These are phyloP conservation scores for Arthrobotrys pseudoclavata DNA, from an alignment of 2,329 filamentous ascomycete genomes.

Conservation along the genomic window DNA sequence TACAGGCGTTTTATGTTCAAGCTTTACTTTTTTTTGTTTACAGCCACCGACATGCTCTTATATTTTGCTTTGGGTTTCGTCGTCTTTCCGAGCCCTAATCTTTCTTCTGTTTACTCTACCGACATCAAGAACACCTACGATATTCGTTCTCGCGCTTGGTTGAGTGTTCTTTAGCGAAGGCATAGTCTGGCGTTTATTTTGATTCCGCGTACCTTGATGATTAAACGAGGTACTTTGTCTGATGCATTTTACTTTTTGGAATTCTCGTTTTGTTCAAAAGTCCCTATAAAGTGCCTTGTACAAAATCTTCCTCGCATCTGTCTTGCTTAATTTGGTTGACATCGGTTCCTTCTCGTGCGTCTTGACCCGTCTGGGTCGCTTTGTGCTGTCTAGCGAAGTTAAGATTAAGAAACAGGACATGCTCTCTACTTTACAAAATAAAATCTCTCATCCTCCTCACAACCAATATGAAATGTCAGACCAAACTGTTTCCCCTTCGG, in stretches of 20 bases:
- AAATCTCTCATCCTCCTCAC: conserved; percentile 52
- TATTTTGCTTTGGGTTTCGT: not conserved
- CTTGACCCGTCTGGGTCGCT: not conserved
- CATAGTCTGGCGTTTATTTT: conserved; percentile 35
- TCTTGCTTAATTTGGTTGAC: no score
- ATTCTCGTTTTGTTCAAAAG: not conserved
- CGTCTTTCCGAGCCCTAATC: not conserved
- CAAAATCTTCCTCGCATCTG: not conserved
- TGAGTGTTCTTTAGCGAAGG: conserved; percentile 41
- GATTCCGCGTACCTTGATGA: conserved; percentile 15
- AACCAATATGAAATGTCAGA: conserved; percentile 39
- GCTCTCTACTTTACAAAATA: not conserved
- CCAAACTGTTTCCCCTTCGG: conserved; percentile 48
- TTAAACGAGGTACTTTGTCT: not conserved
- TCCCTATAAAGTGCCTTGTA: not conserved
- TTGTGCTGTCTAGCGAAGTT: not conserved
- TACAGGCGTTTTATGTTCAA: conserved; percentile 9
- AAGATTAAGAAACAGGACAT: not conserved
- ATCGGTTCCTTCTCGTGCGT: no score
- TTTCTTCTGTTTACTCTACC: conserved; percentile 14
- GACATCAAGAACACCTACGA: conserved; percentile 22
- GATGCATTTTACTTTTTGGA: not conserved
- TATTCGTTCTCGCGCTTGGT: conserved; percentile 38
- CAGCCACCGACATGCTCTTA: conserved; percentile 3
- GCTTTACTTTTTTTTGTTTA: not conserved